Base-by-base conservation (phyloP, 2,329 filamentous ascomycete species). In the Neoscytalidium dimidiatum region DNA sequence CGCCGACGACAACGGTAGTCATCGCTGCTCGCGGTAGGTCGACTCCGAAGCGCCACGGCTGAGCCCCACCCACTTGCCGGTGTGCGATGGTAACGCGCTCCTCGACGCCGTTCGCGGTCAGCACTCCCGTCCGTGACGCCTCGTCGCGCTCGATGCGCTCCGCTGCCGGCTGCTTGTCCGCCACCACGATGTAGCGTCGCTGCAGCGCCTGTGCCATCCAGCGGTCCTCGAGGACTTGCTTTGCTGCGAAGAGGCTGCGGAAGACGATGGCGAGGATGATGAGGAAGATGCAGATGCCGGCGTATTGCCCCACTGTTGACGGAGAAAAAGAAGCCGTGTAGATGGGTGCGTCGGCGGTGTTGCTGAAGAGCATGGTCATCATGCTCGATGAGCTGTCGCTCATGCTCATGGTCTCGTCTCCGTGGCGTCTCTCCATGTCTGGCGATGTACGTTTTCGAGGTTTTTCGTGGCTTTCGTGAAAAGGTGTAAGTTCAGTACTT, bases 211-310 rank as follows among this genome's bases (percentile, higher is more conserved):
- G 79, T 74, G 91, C 88, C 52, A 90, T 79, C 89, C 92, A 96
- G 85, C 86, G 75, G 80, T 85, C 77, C 81, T 87, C 79, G 80
- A 86, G 78, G 17, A 81, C 72, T 26, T 81, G 75, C 75, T 92
- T 92, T 71, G 86, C 82, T 2, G 93, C 93, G 58, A 94, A 80
- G 17, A 97, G 82, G 21, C 83, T 79, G 61, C 94, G 90, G 73
- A 90, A 88, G 64, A 90, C 72, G 67, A 89, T 82, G 66, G 88
- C 89, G 60, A 98, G 88, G 49, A 90, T 71, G 74, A 97, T 88
- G 66, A 97, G 85, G 80, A 97, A 97, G 76, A 97, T 91, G 82
- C 94, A 96, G 29, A 92, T 96, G 64, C 88, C 94, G 1, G 92
- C 92, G 78, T 97, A 98, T 66, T 85, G 81, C 70, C 90, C 92